phyloP scores from a whole-genome alignment of 345 rosid genomes.

The Eucalyptus pauciflora region DNA sequence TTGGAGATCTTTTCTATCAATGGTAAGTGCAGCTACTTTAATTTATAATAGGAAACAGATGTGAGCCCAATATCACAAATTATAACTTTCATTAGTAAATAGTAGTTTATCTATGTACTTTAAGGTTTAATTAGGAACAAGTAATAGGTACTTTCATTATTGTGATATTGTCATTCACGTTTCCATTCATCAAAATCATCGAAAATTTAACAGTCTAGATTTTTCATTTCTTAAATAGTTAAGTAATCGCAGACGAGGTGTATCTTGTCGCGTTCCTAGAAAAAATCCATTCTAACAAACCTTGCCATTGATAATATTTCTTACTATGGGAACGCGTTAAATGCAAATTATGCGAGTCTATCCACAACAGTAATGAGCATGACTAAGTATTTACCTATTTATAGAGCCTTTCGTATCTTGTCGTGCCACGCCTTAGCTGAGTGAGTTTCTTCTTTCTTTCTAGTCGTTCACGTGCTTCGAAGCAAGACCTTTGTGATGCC shows the following conservation, averaged over 20 bases:
- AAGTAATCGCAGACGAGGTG: not conserved
- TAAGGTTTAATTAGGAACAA: not conserved
- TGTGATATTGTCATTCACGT: not conserved
- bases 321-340: not conserved
- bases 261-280: not conserved
- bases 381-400: not conserved
- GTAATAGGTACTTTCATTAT: not conserved
- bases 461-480: not conserved
- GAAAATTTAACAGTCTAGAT: not conserved
- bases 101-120: too few relatives aligned
- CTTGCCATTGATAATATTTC: not conserved
- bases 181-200: not conserved
- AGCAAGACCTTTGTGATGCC: not conserved
- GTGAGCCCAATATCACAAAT: not conserved
- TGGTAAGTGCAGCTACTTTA: not conserved
- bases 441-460: not conserved
- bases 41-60: not conserved
- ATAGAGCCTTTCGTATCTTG: not conserved
- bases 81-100: not conserved
- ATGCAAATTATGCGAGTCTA: not conserved
- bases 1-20: not conserved
- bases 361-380: not conserved
- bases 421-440: not conserved
- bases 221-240: not conserved
- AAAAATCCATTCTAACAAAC: not conserved